Conservation (phyloP, 2,329 filamentous ascomycete species). For the Fusarium sp. region DNA sequence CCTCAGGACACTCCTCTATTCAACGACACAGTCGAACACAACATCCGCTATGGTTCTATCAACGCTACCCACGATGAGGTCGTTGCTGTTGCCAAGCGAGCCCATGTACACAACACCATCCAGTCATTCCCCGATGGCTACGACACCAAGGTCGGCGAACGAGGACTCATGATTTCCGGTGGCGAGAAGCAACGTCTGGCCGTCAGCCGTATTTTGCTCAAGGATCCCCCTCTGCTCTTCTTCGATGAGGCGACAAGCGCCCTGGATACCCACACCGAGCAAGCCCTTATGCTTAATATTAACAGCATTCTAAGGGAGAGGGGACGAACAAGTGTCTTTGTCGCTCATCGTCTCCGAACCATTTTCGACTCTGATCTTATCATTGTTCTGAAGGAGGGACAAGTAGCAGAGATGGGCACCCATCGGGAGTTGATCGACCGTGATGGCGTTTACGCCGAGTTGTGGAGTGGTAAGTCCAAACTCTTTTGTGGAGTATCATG, state of each 20-base stretch:
- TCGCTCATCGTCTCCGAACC: conserved; percentile 91
- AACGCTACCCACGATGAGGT: conserved; percentile 81
- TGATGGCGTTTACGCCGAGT: conserved; percentile 84
- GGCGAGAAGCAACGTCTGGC: conserved; percentile 95
- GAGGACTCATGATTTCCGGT: conserved; percentile 96
- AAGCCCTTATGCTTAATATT: conserved; percentile 90
- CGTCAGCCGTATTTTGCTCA: conserved; percentile 84
- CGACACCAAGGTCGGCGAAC: conserved; percentile 89
- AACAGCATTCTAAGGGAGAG: conserved; percentile 93
- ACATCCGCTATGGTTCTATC: conserved; percentile 92
- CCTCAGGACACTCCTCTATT: conserved; percentile 97
- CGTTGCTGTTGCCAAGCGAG: conserved; percentile 81
- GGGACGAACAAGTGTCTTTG: conserved; percentile 89
- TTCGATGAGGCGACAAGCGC: conserved; percentile 96
- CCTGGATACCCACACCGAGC: conserved; percentile 92
- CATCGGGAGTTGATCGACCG: conserved; percentile 85
- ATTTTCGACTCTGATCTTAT: conserved; percentile 96
- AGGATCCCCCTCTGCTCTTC: conserved; percentile 90
- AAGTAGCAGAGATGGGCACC: conserved; percentile 89
- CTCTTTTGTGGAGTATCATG: background rate
- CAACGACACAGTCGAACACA: conserved; percentile 96
- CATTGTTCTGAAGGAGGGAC: conserved; percentile 87
- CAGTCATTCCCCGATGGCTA: conserved; percentile 88
- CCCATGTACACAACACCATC: conserved; percentile 87
- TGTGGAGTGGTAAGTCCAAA: conserved; percentile 83